Conservation (phyloP, 2,329 filamentous ascomycete genomes). For the Cercospora sesami region DNA sequence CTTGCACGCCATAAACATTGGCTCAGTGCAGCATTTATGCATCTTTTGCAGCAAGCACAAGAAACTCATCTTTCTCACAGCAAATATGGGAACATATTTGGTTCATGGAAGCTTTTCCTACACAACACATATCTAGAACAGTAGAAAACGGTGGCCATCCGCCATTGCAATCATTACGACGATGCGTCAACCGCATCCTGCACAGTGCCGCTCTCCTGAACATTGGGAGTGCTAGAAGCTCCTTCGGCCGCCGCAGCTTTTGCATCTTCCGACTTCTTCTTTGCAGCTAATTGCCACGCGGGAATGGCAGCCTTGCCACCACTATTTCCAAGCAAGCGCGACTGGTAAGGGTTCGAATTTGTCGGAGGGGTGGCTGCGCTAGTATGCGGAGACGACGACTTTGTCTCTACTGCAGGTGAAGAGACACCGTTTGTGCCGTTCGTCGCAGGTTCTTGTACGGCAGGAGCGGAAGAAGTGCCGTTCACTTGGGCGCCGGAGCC, state of each 20-base stretch:
- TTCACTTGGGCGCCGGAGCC: conserved; percentile 18
- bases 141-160: not conserved
- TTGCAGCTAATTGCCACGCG: conserved; percentile 55
- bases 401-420: conserved; percentile 16
- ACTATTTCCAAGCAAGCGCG: conserved; percentile 29
- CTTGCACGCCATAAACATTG: too few species aligned
- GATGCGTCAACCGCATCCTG: conserved; percentile 21
- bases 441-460: conserved; percentile 27
- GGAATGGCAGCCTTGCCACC: conserved; percentile 50
- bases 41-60: not conserved
- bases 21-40: not conserved
- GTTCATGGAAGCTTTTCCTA: not conserved
- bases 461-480: conserved; percentile 12
- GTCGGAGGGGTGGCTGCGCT: conserved; percentile 21
- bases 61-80: not conserved
- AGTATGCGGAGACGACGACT: conserved; percentile 25
- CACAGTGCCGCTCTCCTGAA: conserved; percentile 31
- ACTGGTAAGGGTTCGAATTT: conserved; percentile 29
- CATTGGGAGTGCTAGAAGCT: conserved; percentile 19
- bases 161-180: not conserved
- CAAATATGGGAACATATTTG: not conserved
- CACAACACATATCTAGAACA: conserved; percentile 9
- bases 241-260: conserved; percentile 42
- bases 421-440: conserved; percentile 20
- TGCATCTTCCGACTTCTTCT: conserved; percentile 49